Conservation (phyloP, 192 early-diverging fungal genomes). For the Blastocladiella britannica region DNA sequence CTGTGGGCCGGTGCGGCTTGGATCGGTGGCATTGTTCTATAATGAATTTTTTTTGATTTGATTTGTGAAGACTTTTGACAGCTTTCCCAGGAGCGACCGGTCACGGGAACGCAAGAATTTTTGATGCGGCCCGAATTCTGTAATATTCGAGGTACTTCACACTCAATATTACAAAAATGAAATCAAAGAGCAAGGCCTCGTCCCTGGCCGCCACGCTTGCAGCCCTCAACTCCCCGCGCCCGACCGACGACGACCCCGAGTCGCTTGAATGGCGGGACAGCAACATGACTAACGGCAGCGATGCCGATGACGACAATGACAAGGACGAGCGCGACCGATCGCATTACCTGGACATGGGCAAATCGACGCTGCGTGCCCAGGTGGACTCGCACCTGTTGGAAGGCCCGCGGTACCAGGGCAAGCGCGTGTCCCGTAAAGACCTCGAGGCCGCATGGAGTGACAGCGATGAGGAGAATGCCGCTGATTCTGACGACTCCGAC, state of each 20-base stretch:
- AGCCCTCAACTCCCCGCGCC: background rate
- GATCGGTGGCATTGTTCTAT: no score
- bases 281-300: no score
- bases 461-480: background rate
- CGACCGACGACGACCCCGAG: background rate
- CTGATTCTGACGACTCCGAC: no score
- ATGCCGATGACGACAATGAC: background rate
- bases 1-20: no score
- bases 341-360: background rate
- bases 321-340: background rate
- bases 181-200: no score
- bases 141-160: no score
- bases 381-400: background rate
- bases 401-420: background rate
- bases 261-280: background rate
- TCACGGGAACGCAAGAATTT: no score
- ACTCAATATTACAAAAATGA: no score
- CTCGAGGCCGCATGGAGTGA: background rate
- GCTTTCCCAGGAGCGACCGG: no score
- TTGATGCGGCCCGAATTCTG: no score
- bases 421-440: background rate
- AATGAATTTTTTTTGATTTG: no score
- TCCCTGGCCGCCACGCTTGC: background rate
- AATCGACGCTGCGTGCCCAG: background rate
- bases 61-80: no score